Conservation (phyloP, 1,284 basidiomycete species). For the Papiliotrema laurentii region DNA sequence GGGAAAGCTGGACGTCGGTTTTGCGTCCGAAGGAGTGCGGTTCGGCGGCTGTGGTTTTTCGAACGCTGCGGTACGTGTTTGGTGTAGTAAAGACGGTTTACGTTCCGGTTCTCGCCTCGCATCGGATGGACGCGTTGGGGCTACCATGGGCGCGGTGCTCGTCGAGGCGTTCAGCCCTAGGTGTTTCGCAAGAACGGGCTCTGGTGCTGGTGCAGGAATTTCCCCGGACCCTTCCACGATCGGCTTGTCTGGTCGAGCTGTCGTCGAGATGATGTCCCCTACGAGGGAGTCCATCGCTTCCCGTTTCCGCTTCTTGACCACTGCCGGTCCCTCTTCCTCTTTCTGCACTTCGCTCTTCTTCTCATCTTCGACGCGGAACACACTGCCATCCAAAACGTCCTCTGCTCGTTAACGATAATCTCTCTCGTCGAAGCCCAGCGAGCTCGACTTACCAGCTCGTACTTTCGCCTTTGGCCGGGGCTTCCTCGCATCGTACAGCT, state of each 20-base stretch:
- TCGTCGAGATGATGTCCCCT: constrained; percentile 33
- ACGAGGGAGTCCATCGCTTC: constrained; percentile 25
- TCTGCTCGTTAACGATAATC: constrained; percentile 12
- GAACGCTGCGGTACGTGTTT: constrained; percentile 29
- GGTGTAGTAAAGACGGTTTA: constrained; percentile 32
- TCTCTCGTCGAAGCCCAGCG: neutral
- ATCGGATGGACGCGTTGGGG: too few species aligned
- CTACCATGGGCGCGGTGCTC: neutral
- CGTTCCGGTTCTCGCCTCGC: constrained; percentile 8
- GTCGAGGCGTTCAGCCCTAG: neutral
- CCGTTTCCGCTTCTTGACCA: constrained; percentile 30
- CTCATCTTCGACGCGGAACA: constrained; percentile 8
- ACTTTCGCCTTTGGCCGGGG: constrained; percentile 24
- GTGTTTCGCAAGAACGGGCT: too few species aligned
- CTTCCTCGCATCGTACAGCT: constrained; percentile 40
- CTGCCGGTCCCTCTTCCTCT: constrained; percentile 26
- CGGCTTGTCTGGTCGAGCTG: too few species aligned
- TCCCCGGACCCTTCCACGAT: too few species aligned
- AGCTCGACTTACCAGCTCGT: constrained; percentile 17
- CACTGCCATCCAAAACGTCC: constrained; percentile 28
- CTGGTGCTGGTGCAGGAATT: too few species aligned
- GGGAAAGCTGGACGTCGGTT: constrained; percentile 2
- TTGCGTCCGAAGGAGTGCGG: neutral
- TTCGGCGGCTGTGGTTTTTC: constrained; percentile 7
- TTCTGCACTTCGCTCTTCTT: constrained; percentile 11